A percentile compares a stretch with the other conserved stretches of the same genome.
phyloP scores from a whole-genome alignment of 2,329 filamentous ascomycete genomes.

The Fusarium musae region DNA sequence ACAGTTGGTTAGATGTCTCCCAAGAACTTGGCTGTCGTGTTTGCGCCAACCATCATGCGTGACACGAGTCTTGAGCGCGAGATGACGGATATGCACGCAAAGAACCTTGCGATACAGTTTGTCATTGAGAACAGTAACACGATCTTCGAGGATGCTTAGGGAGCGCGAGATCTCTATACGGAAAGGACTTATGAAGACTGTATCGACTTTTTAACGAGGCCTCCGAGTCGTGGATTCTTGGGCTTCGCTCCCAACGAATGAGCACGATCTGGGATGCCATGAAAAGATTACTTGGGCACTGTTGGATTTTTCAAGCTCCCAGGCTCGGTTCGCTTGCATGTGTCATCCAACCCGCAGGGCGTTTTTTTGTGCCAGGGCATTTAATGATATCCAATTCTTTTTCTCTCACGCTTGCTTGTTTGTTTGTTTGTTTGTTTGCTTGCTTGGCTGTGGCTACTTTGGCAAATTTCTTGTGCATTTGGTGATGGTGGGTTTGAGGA shows the following conservation, averaged over 20 bases:
- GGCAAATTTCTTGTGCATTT: conserved; percentile 17
- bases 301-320: conserved; percentile 35
- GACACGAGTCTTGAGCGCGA: conserved; percentile 90
- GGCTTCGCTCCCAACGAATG: conserved; percentile 18
- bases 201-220: conserved; percentile 16
- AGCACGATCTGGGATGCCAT: conserved; percentile 30
- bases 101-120: conserved; percentile 92
- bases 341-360: conserved; percentile 36
- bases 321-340: conserved; percentile 35
- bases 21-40: conserved; percentile 95
- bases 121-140: conserved; percentile 88
- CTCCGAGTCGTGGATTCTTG: conserved; percentile 19
- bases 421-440: background rate
- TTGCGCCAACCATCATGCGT: conserved; percentile 97
- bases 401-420: conserved; percentile 22
- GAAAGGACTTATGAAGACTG: conserved; percentile 10
- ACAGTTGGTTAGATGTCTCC: conserved; percentile 79
- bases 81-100: conserved; percentile 94
- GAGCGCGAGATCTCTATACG: conserved; percentile 15
- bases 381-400: conserved; percentile 49
- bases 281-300: conserved; percentile 36
- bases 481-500: conserved; percentile 1
- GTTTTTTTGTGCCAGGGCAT: conserved; percentile 47
- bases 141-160: conserved; percentile 71
- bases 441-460: conserved; percentile 11